Evolutionary conservation across 2,329 filamentous ascomycete species (phyloP), one percentile per base, ranked within the genome.

Genomic region (Nannizzia gypsea): DNA sequence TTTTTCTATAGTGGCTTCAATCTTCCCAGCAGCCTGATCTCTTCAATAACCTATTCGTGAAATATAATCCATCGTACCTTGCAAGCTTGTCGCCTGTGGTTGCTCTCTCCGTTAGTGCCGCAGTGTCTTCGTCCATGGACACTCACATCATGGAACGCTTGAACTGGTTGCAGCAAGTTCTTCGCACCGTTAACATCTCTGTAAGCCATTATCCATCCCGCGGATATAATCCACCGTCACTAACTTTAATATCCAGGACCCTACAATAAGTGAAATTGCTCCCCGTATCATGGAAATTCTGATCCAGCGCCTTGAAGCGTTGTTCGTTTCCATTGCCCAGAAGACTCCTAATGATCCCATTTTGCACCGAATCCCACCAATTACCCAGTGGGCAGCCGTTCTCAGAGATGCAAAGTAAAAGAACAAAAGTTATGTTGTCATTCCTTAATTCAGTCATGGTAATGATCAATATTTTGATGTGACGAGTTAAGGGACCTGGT

Each of bases 1-100:
- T 28, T 59, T 58, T 28, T 59, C 58, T 59, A 76, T 59, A 75
- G 76, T 86, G 83, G 83, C 74, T 86, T 55, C 82, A 84, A 73
- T 86, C 83, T 4, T 69, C 73, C 34, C 79, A 80, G 59, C 81
- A 84, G 64, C 75, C 76, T 15, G 78, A 81, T 52, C 73, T 86
- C n/a, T 86, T 85, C 67, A 81, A 85, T 68, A 76, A 78, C 28
- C 75, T 85, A 57, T 85, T 86, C 67, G 76, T 82, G 22, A 78
- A 76, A 59, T 76, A 80, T 65, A 79, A 81, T 62, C 82, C 83
- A 0, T 70, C 73, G 6, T 86, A 83, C 68, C 73, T 86, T 24
- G 72, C 72, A 17, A 73, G 76, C 42, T 76, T 85, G 17, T 78
- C 81, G 31, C 78, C 81, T 1, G 77, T 86, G 44, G 77, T 85